Evolutionary conservation across 495 filamentous ascomycete species (phyloP).

Genomic region (Xylaria telfairii): DNA sequence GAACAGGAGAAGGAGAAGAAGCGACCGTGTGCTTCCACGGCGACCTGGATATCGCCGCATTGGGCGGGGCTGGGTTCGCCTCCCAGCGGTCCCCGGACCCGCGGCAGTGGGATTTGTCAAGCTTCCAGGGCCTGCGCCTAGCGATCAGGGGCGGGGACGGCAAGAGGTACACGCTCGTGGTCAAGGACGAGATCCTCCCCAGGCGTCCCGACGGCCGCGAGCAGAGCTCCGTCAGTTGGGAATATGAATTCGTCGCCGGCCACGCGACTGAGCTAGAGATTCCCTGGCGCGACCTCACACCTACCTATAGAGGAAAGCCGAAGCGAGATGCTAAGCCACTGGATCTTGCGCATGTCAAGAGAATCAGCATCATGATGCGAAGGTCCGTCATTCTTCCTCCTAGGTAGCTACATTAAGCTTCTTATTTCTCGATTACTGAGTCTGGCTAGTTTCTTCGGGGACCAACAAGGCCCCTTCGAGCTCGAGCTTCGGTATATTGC

Average conservation of each 20-base stretch:
- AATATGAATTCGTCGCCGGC: conserved; percentile 56
- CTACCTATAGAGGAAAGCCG: conserved; percentile 75
- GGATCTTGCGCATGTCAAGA: conserved; percentile 63
- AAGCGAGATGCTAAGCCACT: conserved; percentile 61
- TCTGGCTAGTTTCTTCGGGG: conserved; percentile 70
- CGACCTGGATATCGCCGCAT: conserved; percentile 70
- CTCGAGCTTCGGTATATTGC: conserved; percentile 55
- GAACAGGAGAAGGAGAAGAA: conserved; percentile 20
- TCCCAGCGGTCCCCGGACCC: conserved; percentile 70
- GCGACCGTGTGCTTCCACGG: conserved; percentile 64
- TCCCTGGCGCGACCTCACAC: conserved; percentile 66
- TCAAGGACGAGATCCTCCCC: conserved; percentile 70
- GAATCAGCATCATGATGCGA: conserved; percentile 76
- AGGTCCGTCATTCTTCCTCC: conserved; percentile 58
- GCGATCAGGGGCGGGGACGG: conserved; percentile 35
- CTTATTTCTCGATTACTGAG: not conserved
- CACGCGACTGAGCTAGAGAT: conserved; percentile 48
- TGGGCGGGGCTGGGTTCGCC: conserved; percentile 85
- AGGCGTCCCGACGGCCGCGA: conserved; percentile 65
- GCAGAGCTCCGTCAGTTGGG: conserved; percentile 64
- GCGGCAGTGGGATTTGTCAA: conserved; percentile 60
- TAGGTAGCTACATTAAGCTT: not conserved
- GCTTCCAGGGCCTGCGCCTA: conserved; percentile 57
- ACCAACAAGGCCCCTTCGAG: conserved; percentile 71
- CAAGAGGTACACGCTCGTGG: conserved; percentile 71